Base-by-base conservation (phyloP, 495 filamentous ascomycete genomes). In the Penicillium cosmopolitanum region DNA sequence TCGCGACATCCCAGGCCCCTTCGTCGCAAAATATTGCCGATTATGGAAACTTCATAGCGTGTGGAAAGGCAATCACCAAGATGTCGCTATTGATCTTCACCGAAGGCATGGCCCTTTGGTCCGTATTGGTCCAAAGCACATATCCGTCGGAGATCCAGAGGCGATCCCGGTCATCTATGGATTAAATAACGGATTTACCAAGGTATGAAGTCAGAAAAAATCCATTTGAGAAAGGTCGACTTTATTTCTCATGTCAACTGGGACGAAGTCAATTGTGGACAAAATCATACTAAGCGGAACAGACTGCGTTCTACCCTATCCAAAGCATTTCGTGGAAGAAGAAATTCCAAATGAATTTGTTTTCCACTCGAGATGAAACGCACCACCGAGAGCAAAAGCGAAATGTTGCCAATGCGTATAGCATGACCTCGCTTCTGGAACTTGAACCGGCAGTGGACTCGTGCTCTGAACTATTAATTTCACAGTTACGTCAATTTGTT, bases 271-370 rank as follows among this genome's bases (percentile, higher is more conserved):
- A 40, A 6, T 4, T 13, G 11, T 40, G 5, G 2, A 19, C 5
- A 42, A 48, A 10, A 6, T 33, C 13, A 55, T 23, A 33, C 11
- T 23, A 31, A 50, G 15, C 50, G 1, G 31, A 52, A n/a, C 23
- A 79, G 76, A 73, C 77, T 4, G 70, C 63, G 1, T 81, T 80
- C 56, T 81, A 76, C 40, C 71, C 71, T n/a, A 64, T 80, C 51
- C 65, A 76, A 54, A 60, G 52, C 33, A 67, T 73, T 59, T 64
- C 66, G 31, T 67, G 71, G 70, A 55, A 73, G 42, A 66, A 69
- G 57, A 66, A 58, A 54, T 66, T 62, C 13, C 66, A 61, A 53
- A 67, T 67, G 73, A 77, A 70, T 73, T 57, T 78, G 16, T 44
- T 73, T 59, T 74, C 62, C 36, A 70, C 66, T 23, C 64, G 68